Base-by-base conservation (phyloP, 2,329 filamentous ascomycete species). In the Pseudopithomyces maydicus region DNA sequence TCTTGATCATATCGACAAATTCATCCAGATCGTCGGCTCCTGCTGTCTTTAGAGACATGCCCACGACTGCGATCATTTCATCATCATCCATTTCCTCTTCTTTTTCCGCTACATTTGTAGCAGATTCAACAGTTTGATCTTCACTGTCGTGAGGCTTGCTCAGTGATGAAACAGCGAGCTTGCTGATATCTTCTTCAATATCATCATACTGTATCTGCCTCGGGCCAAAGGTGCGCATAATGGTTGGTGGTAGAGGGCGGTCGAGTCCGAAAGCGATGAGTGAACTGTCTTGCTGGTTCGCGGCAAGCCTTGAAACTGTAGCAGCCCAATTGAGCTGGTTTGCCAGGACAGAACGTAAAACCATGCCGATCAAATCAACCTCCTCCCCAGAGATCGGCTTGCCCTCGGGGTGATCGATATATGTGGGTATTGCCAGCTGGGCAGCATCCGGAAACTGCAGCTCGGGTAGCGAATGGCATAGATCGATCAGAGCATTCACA, bases 311-410 rank as follows among this genome's bases (percentile, higher is more conserved):
- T n/a, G 36, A 39, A 5, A 39, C 36, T 6, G 36, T 39, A n/a
- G 36, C 46, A 50, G 65, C 64, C 79, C 79, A 81, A 3, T 73
- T 49, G 1, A 68, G 64, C 29, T 69, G 73, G 15, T 77, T 61
- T 1, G 72, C 48, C 1, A 79, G 62, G 20, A 79, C 78, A 2
- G 67, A 62, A 2, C 62, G 66, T 17, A 78, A 57, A 0, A 71
- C 78, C 23, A 67, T 53, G 6, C 63, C 42, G 54, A 76, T 71
- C 7, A 77, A 64, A 23, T 55, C 58, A 0, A 64, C 70, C 1
- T 57, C 39, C 5, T 64, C 70, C 1, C 56, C 33, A 6, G 23
- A 22, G 17, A 72, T 42, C 22, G 56, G 50, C 15, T 64, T 39
- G 15, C 45, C 52, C 23, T 62, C 63, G 11, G 56, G 54, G 15